A percentile compares a stretch with the other conserved stretches of the same genome.
phyloP scores from a whole-genome alignment of 106 monocot genomes.

The Dendrobium huoshanense region DNA sequence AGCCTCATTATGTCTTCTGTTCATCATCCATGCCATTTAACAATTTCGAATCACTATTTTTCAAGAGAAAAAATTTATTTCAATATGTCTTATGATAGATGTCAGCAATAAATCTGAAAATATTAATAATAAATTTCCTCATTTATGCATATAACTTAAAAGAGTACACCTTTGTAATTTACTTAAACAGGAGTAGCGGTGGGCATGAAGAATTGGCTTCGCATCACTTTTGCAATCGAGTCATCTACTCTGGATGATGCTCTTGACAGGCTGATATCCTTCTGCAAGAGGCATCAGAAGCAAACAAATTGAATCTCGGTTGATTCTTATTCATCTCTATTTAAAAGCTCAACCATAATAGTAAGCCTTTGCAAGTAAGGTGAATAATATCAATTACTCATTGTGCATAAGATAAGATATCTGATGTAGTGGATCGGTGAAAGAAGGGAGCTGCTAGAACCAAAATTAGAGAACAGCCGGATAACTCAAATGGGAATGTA shows the following conservation, averaged over 20 bases:
- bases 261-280: constrained; percentile 35
- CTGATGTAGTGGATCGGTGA: no score
- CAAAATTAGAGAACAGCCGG: no score
- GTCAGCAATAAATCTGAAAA: no score
- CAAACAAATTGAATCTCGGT: not conserved
- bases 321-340: no score
- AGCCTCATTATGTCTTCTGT: no score
- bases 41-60: not conserved
- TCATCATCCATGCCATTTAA: not conserved
- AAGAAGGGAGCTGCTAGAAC: no score
- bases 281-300: constrained; percentile 30
- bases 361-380: no score
- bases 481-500: no score
- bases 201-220: constrained; percentile 36
- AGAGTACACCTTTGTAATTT: not conserved
- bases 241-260: constrained; percentile 41
- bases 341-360: no score
- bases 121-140: not conserved
- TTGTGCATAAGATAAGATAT: no score
- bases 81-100: no score
- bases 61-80: not conserved
- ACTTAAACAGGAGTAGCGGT: constrained; percentile 20
- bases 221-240: constrained; percentile 48
- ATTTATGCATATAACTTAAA: not conserved
- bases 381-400: no score